Base-by-base conservation (phyloP, 805 yeast species). In the Ascoidea tarda region DNA sequence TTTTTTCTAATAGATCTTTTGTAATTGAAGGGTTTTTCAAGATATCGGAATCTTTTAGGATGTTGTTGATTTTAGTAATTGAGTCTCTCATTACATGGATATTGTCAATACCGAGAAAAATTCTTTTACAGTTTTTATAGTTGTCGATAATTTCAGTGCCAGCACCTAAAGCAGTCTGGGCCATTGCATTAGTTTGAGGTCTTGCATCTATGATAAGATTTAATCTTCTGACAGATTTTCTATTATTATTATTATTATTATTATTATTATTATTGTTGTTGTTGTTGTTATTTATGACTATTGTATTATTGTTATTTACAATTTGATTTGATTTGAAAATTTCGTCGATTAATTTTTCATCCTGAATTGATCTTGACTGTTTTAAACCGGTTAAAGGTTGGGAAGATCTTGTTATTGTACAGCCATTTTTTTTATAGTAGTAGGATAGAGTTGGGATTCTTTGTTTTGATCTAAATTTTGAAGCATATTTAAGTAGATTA, bases 91-190 rank as follows among this genome's bases (percentile, higher is more conserved):
- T 88, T 2, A 87, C 95, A 66, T 93, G 99, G 57, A 93, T 88
- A 64, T 93, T 93, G 62, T 93, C 99, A 48, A 93, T 88, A 46
- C 95, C 95, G 56, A 93, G 72, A 60, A 87, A 93, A 16, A 86
- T 74, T 62, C 88, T 83, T 56, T 77, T 71, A 16, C 74, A 76
- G 38, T 74, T 74, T 50, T 81, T 75, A 67, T 93, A 91, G 62
- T 88, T 79, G 53, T 91, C 97, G 74, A 89, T 86, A 58, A 78
- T 84, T 63, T 93, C 99, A 0, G 96, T 84, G 0, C 99, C 99
- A n/a, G 97, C 99, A 10, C 99, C 99, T 14, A 93, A 68, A 0
- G 98, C 98, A 49, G 87, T 87, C 61, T 93, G 98, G 0, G 96
- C 98, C 78, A 89, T 78, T 6, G 98, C 98, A 66, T 93, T 93